Evolutionary conservation across 1,284 basidiomycete species (phyloP).

Genomic region (Pseudozyma hubeiensis): DNA sequence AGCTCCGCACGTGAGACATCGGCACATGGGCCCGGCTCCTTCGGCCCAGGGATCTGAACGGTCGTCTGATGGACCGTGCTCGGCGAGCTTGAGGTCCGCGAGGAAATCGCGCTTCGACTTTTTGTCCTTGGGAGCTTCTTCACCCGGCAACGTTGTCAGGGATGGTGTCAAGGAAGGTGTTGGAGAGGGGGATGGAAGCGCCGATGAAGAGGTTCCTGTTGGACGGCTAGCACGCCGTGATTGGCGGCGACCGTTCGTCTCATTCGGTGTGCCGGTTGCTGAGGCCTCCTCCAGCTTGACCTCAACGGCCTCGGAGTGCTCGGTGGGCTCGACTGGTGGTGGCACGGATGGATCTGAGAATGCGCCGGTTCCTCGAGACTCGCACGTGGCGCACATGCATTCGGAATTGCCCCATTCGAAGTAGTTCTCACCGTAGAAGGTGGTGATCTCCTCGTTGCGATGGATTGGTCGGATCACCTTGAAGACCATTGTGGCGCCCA

Average conservation of each 20-base stretch:
- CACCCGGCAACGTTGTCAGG: conserved; percentile 14
- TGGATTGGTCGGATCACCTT: conserved; percentile 82
- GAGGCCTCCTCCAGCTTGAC: conserved; percentile 30
- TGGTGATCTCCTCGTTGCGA: conserved; percentile 84
- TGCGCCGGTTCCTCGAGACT: conserved; percentile 78
- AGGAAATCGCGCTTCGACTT: conserved; percentile 42
- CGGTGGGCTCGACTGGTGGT: conserved; percentile 1
- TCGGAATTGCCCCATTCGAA: conserved; percentile 86
- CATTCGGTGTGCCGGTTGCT: conserved; percentile 12
- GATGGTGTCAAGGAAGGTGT: conserved; percentile 42
- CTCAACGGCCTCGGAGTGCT: conserved; percentile 17
- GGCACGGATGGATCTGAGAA: conserved; percentile 44
- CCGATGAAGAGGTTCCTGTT: conserved; percentile 25
- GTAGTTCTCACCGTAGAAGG: conserved; percentile 71
- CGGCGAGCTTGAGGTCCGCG: conserved; percentile 45
- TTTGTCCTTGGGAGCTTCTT: conserved; percentile 33
- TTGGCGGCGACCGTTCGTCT: conserved; percentile 37
- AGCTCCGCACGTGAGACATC: conserved; percentile 63
- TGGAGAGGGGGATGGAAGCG: conserved; percentile 43
- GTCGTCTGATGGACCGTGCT: conserved; percentile 49
- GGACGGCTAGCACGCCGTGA: conserved; percentile 37
- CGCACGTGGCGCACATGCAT: conserved; percentile 90
- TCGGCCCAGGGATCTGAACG: conserved; percentile 50
- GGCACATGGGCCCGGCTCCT: conserved; percentile 51
- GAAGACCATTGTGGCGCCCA: conserved; percentile 88